Evolutionary conservation across 352 stramenopile genomes (phyloP).

Genomic region (Globisporangium splendens): DNA sequence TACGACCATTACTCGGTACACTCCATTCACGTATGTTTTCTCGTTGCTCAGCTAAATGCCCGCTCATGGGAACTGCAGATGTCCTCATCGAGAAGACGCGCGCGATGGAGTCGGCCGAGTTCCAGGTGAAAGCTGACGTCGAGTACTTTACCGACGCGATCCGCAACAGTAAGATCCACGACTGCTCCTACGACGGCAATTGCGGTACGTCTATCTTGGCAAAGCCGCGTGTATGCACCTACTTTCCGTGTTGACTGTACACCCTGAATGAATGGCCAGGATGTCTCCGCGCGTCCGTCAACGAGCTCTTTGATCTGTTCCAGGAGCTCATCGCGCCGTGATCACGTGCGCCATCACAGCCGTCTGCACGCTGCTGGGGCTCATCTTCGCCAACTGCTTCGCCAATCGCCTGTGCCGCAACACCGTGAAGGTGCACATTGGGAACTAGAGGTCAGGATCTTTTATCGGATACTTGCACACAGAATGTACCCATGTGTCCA

Average conservation of each 20-base stretch:
- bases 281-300: slow-evolving; percentile 44
- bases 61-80: slow-evolving; percentile 21
- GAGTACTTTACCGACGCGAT: slow-evolving; percentile 58
- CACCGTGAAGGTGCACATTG: slow-evolving; percentile 54
- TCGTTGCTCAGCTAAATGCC: no score
- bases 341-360: slow-evolving; percentile 28
- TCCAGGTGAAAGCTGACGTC: slow-evolving; percentile 46
- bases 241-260: neutral
- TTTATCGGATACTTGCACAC: neutral
- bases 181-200: slow-evolving; percentile 56
- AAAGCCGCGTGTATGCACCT: no score
- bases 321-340: slow-evolving; percentile 38
- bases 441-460: slow-evolving; percentile 12
- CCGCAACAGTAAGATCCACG: slow-evolving; percentile 44
- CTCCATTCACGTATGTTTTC: no score
- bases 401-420: slow-evolving; percentile 42
- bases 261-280: slow-evolving; percentile 15
- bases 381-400: slow-evolving; percentile 39
- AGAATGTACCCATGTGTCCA: neutral
- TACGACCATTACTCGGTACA: slow-evolving; percentile 37
- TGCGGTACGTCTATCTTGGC: slow-evolving; percentile 42
- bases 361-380: slow-evolving; percentile 22
- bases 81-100: slow-evolving; percentile 32
- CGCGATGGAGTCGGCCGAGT: slow-evolving; percentile 55
- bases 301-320: slow-evolving; percentile 40